Evolutionary conservation across 129 eudicot species (phyloP).

Genomic region (Saussurea involucrata): DNA sequence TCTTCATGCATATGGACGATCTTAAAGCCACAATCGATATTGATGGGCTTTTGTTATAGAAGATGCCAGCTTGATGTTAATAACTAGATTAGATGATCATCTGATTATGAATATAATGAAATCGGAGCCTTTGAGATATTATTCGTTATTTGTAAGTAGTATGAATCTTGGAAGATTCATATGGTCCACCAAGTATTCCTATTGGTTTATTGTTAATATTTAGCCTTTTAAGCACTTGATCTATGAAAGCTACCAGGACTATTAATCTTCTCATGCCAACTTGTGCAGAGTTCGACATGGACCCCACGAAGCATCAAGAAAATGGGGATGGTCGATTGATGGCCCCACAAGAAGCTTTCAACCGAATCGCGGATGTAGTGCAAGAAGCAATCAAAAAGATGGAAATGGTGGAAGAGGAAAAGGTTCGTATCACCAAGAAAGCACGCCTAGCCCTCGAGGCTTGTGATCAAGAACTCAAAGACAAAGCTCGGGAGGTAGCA

Average conservation of each 20-base stretch:
- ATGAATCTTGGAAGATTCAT: neutral
- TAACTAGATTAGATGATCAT: neutral
- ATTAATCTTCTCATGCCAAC: neutral
- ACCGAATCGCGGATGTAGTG: conserved; percentile 74
- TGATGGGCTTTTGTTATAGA: neutral
- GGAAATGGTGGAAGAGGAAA: conserved; percentile 89
- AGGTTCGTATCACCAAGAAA: conserved; percentile 63
- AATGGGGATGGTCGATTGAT: conserved; percentile 52
- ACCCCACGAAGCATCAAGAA: conserved; percentile 58
- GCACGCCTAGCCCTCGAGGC: conserved; percentile 76
- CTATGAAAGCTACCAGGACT: neutral
- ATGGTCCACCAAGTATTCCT: neutral
- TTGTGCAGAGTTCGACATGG: conserved; percentile 59
- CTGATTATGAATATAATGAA: neutral
- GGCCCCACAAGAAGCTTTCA: conserved; percentile 87
- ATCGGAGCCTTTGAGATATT: neutral
- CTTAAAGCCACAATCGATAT: neutral
- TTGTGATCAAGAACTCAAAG: conserved; percentile 82
- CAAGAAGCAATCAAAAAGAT: conserved; percentile 81
- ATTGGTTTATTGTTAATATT: neutral
- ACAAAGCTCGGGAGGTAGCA: conserved; percentile 72
- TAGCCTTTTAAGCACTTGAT: too few species aligned
- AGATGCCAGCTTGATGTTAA: neutral
- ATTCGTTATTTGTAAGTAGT: neutral
- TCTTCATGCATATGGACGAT: neutral